Evolutionary conservation across 2,329 filamentous ascomycete genomes (phyloP), one percentile per base, ranked within the genome.

Genomic region (Claviceps capensis): DNA sequence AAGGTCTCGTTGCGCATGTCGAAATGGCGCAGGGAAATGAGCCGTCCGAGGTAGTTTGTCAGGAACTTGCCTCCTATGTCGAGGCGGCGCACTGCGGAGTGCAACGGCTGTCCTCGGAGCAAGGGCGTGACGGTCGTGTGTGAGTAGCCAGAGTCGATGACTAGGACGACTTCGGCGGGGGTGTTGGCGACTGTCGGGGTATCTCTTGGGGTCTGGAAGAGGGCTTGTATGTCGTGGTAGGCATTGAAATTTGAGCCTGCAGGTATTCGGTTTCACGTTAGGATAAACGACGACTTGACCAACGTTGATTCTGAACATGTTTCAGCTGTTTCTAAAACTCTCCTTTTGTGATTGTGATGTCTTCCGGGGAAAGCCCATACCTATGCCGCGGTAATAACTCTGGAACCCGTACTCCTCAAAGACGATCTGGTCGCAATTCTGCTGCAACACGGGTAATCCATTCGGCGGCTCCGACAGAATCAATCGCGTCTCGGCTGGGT

Each of bases 351-450:
- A 30, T 30, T 34, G 30, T 34, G 30, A 34, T 34, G 30, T 11
- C 30, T 34, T 34, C 9, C 8, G n/a, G 13, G 23, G 5, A 34
- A 13, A 4, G 9, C 5, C 19, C 49, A 16, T 65, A 79, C 86
- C 86, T 57, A 86, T 72, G 53, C 80, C 83, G 55, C 93, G 81
- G 57, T 85, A 85, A 69, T 95, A 95, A 58, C 86, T 85, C 11
- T 84, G 79, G 67, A 98, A 98, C 2, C 88, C 88, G 71, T 93
- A 98, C 65, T 97, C 90, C 64, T 98, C 93, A 72, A 98, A 97
- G 1, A 97, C 81, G 63, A 98, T 88, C 71, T 98, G 91, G 63
- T 98, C 93, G 60, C 88, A 89, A 65, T 96, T 93, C 41, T 83
- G 80, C 67, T 96, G 89, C 56, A 98, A 70, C 13, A 82, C 81